phyloP scores from a whole-genome alignment of 805 yeast genomes.

The Cyberlindnera samutprakarnensis region DNA sequence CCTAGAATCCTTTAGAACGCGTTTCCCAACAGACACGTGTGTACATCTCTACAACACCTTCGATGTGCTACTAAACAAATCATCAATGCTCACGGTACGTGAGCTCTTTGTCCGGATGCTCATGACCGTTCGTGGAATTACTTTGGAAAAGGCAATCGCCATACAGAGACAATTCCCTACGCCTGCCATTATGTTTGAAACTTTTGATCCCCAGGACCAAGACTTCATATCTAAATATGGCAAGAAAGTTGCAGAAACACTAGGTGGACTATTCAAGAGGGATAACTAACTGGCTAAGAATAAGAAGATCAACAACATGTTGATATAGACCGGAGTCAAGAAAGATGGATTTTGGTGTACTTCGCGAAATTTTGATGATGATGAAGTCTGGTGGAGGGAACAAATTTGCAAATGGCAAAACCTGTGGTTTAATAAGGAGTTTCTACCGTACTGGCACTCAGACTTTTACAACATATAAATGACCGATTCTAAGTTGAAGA shows the following conservation, averaged over 20 bases:
- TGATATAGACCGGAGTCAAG: too few species aligned
- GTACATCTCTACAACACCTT: constrained; percentile 48
- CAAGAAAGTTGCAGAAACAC: constrained; percentile 20
- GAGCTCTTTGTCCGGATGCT: constrained; percentile 73
- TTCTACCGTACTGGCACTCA: too few species aligned
- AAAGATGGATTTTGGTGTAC: too few species aligned
- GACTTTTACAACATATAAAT: too few species aligned
- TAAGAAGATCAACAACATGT: too few species aligned
- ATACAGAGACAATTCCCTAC: constrained; percentile 70
- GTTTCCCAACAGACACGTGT: constrained; percentile 23
- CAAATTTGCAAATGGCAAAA: too few species aligned
- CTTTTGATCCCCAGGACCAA: constrained; percentile 27
- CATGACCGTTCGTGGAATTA: constrained; percentile 72
- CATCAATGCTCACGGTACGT: constrained; percentile 59
- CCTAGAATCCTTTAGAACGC: constrained; percentile 33
- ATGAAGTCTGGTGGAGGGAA: too few species aligned
- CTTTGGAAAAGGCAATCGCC: constrained; percentile 76
- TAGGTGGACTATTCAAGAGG: constrained; percentile 11
- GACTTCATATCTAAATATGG: constrained; percentile 22
- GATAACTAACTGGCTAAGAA: too few species aligned
- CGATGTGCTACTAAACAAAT: constrained; percentile 62
- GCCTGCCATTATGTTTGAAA: constrained; percentile 50
- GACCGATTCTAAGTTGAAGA: constrained; percentile 21
- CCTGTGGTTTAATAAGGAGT: too few species aligned
- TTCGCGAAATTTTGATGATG: too few species aligned